A percentile compares a stretch with the other conserved stretches of the same genome.
Conservation (phyloP, 768 basidiomycete species). For the Rickenella mellea region DNA sequence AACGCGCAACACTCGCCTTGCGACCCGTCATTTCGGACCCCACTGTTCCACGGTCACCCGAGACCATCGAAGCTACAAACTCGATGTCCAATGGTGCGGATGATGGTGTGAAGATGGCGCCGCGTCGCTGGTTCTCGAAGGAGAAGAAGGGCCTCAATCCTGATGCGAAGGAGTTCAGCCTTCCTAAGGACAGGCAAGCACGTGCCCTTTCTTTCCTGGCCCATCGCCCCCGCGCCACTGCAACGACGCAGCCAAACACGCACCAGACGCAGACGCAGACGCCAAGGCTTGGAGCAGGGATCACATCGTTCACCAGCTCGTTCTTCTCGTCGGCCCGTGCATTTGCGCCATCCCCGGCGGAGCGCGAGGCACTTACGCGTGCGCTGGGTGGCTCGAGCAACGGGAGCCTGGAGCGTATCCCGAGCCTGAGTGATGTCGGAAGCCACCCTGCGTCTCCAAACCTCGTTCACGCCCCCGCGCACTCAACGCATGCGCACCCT, state of each 20-base stretch:
- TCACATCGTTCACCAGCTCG: constrained; percentile 11
- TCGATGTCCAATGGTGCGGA: constrained; percentile 13
- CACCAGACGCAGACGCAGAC: constrained; percentile 13
- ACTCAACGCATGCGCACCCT: constrained; percentile 4
- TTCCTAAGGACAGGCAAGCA: constrained; percentile 14
- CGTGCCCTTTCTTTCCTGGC: background rate
- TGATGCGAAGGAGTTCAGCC: constrained; percentile 75
- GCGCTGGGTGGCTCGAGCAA: constrained; percentile 69
- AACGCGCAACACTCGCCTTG: constrained; percentile 10
- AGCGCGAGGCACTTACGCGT: constrained; percentile 76
- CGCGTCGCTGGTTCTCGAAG: constrained; percentile 43
- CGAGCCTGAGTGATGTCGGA: constrained; percentile 69
- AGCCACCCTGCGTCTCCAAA: constrained; percentile 63
- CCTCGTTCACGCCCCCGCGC: constrained; percentile 31
- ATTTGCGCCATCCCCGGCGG: constrained; percentile 81
- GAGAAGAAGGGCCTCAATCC: constrained; percentile 70
- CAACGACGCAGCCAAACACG: constrained; percentile 30
- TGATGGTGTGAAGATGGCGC: constrained; percentile 26
- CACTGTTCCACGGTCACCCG: constrained; percentile 11
- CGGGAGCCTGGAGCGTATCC: constrained; percentile 66
- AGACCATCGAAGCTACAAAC: constrained; percentile 2
- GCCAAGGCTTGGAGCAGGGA: constrained; percentile 12
- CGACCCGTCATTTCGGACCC: constrained; percentile 10
- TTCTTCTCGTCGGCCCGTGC: constrained; percentile 48
- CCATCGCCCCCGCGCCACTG: constrained; percentile 25